Evolutionary conservation across 78 protist genomes (phyloP), one percentile per base, ranked within the genome.

Genomic region (Dictyostelium firmibasis): DNA sequence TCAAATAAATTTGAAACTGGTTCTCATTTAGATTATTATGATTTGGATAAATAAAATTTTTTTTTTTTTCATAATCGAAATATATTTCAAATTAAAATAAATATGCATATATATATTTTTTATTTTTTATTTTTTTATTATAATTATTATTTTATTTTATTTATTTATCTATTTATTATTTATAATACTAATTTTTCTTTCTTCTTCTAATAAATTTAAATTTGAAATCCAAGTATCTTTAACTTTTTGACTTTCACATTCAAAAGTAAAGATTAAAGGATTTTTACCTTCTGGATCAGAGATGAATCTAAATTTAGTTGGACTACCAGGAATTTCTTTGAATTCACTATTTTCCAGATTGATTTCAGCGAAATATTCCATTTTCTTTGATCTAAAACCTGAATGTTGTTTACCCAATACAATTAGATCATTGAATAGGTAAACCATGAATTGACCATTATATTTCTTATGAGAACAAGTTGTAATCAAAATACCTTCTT

Each of bases 181-280:
- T 7, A 20, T 35, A 41, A 29, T 57, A 44, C 41, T 84, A 25
- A 86, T 5, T 60, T 77, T 74, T 60, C 92, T 86, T 29, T 81
- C 94, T 81, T 89, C 94, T 38, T 64, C 94, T 23, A 89, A 47
- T 29, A 89, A 25, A 33, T 81, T 70, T 35, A 89, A 27, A 81
- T 89, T 85, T 64, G 38, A 43, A n/a, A 89, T 89, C 94, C 94
- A 89, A 18, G 20, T 69, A 10, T 69, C 41, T 70, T 89, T 89
- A 0, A 13, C 20, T 81, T 81, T 78, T n/a, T 43, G 35, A 47
- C n/a, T 81, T 23, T 20, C 87, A n/a, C 87, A 77, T 41, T 67
- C 57, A 67, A 89, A 89, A 29, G 94, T 89, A 29, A 89, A 67
- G 44, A 89, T 81, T n/a, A 69, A 69, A 44, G 94, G 94, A 44